These are phyloP conservation scores for Solanum bulbocastanum DNA, from an alignment of 257 asterid species.

Conservation along the genomic window DNA sequence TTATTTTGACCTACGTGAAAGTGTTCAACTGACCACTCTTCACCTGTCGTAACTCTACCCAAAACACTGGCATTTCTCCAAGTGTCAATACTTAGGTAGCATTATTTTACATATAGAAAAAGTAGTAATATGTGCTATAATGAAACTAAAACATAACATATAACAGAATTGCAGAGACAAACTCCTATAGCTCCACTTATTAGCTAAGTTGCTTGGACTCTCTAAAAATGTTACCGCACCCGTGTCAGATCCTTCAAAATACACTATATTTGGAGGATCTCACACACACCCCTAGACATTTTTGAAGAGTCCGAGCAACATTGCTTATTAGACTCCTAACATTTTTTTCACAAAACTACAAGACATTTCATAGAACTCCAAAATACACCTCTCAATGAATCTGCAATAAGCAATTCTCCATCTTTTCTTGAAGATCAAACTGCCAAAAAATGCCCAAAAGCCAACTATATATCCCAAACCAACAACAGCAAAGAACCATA, in stretches of 20 bases:
- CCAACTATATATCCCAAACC: slow-evolving; percentile 15
- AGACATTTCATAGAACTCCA: not conserved
- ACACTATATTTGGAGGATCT: no score
- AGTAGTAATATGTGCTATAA: not conserved
- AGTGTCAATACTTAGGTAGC: not conserved
- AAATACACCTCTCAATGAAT: not conserved
- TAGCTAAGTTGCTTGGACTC: no score
- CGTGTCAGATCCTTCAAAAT: no score
- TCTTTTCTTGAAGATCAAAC: slow-evolving; percentile 11
- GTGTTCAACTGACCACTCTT: not conserved
- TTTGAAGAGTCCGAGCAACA: no score
- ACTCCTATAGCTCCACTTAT: not conserved
- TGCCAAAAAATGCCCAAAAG: slow-evolving; percentile 23
- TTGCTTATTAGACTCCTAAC: not conserved
- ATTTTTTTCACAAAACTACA: not conserved
- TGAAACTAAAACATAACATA: not conserved
- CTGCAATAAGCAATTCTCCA: slow-evolving; percentile 22
- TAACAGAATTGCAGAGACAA: not conserved
- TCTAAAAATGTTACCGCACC: no score
- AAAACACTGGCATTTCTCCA: not conserved
- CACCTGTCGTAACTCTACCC: not conserved
- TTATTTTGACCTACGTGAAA: not conserved
- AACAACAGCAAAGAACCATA: slow-evolving; percentile 7
- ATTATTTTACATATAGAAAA: not conserved
- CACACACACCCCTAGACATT: no score